These are phyloP conservation scores for Crithidia bombi DNA, from an alignment of 208 protist genomes.

Conservation along the genomic window DNA sequence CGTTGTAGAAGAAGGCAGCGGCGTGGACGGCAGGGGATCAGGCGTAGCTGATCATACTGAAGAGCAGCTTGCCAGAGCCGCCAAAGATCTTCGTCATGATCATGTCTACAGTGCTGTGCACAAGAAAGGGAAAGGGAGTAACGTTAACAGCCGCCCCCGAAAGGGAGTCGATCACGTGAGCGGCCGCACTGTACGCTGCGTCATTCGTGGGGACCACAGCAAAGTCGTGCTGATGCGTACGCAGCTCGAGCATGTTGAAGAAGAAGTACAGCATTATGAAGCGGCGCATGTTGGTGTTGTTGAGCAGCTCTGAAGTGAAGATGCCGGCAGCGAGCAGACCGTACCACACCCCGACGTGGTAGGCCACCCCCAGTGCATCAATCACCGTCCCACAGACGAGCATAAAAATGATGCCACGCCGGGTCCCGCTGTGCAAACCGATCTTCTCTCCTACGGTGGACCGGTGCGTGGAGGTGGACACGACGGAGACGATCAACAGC, in stretches of 20 bases:
- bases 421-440: constrained; percentile 38
- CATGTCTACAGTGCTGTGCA: constrained; percentile 25
- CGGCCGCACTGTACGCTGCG: constrained; percentile 23
- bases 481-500: constrained; percentile 34
- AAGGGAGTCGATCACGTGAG: constrained; percentile 31
- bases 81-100: constrained; percentile 29
- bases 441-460: constrained; percentile 39
- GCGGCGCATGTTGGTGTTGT: constrained; percentile 30
- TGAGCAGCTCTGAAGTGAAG: constrained; percentile 24
- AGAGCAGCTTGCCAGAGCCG: constrained; percentile 34
- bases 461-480: constrained; percentile 38
- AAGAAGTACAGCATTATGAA: constrained; percentile 45
- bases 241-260: constrained; percentile 38
- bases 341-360: constrained; percentile 30
- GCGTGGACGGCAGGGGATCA: constrained; percentile 37
- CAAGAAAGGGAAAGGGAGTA: constrained; percentile 31
- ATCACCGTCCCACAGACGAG: constrained; percentile 11
- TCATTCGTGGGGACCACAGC: constrained; percentile 21
- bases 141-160: constrained; percentile 28
- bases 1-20: constrained; percentile 38
- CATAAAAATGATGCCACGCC: constrained; percentile 34
- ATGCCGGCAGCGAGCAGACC: constrained; percentile 36
- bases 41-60: constrained; percentile 34
- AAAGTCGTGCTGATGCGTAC: constrained; percentile 27
- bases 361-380: constrained; percentile 23